A percentile compares a stretch with the other conserved stretches of the same genome.
Evolutionary conservation across 768 basidiomycete genomes (phyloP).

Genomic region (Auriscalpium orientale): DNA sequence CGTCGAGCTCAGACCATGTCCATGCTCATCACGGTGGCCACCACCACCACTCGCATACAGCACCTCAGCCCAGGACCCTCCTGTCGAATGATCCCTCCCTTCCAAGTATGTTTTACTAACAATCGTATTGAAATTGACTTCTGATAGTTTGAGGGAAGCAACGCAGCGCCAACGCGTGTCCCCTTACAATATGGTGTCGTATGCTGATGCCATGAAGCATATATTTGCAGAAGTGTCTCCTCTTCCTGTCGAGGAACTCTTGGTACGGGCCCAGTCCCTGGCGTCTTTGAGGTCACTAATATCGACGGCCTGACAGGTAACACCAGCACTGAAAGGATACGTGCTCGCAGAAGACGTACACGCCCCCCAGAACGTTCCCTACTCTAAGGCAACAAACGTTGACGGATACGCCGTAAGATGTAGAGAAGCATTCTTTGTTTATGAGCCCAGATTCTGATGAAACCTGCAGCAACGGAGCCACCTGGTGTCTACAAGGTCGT

Average conservation of each 20-base stretch:
- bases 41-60: constrained; percentile 29
- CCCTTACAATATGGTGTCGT: constrained; percentile 63
- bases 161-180: constrained; percentile 68
- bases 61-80: constrained; percentile 47
- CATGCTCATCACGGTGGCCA: constrained; percentile 34
- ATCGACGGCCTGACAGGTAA: constrained; percentile 38
- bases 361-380: constrained; percentile 58
- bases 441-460: background rate
- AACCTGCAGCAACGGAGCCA: constrained; percentile 45
- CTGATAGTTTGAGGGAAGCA: constrained; percentile 31
- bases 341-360: constrained; percentile 71
- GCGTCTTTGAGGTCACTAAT: background rate
- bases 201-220: constrained; percentile 54
- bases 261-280: constrained; percentile 30
- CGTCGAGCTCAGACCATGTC: constrained; percentile 20
- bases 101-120: constrained; percentile 43
- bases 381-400: constrained; percentile 66
- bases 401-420: constrained; percentile 83
- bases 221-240: constrained; percentile 43
- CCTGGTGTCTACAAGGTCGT: constrained; percentile 64
- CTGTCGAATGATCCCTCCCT: constrained; percentile 65
- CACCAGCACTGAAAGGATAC: constrained; percentile 49
- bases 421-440: constrained; percentile 22
- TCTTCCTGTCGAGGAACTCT: constrained; percentile 31
- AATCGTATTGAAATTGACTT: background rate